Evolutionary conservation across 208 protist genomes (phyloP).

Genomic region (Trypanosoma melophagium): DNA sequence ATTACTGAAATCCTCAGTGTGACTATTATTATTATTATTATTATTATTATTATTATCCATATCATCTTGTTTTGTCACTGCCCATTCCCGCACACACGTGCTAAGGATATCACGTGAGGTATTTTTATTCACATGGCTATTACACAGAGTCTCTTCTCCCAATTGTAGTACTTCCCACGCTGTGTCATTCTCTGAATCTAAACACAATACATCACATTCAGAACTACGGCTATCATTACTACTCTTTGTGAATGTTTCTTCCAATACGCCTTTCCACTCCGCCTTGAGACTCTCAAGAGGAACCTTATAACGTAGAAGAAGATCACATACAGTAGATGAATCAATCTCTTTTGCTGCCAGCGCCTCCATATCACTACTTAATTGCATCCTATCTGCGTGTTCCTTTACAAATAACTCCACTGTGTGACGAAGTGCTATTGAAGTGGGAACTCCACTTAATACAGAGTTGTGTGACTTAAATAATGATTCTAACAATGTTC

Average conservation of each 20-base stretch:
- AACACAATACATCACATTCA: constrained; percentile 2
- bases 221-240: too few species aligned
- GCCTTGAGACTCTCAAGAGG: constrained; percentile 2
- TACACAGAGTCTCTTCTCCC: neutral
- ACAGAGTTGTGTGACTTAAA: neutral
- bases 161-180: constrained; percentile 20
- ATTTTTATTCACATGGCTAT: neutral
- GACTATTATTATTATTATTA: too few species aligned
- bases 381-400: neutral
- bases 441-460: constrained; percentile 6
- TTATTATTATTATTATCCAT: too few species aligned
- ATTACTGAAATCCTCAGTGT: constrained; percentile 12
- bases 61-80: too few species aligned
- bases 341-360: neutral
- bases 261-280: constrained; percentile 8
- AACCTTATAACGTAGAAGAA: neutral
- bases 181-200: constrained; percentile 18
- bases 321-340: neutral
- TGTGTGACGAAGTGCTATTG: neutral
- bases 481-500: constrained; percentile 5
- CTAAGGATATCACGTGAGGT: constrained; percentile 13
- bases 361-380: neutral
- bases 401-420: constrained; percentile 12
- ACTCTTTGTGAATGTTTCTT: neutral
- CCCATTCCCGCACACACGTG: constrained; percentile 12